phyloP scores from a whole-genome alignment of 176 grass and related monocot species.

The Tuctoria greenei region DNA sequence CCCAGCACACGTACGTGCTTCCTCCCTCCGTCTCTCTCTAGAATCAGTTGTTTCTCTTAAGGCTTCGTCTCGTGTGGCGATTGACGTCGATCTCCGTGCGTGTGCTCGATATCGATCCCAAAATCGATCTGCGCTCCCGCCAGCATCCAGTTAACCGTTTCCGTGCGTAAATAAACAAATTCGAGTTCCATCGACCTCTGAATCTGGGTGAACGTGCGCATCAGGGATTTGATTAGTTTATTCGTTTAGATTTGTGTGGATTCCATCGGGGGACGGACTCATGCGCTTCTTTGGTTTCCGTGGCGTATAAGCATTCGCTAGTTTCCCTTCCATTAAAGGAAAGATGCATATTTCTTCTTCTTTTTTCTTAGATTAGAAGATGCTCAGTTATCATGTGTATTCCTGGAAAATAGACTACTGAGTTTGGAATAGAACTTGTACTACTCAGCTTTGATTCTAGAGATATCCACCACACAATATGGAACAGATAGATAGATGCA shows the following conservation, averaged over 20 bases:
- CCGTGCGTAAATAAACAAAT: neutral
- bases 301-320: neutral
- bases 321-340: neutral
- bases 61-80: neutral
- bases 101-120: neutral
- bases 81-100: neutral
- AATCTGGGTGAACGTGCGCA: neutral
- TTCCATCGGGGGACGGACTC: neutral
- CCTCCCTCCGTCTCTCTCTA: neutral
- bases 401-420: neutral
- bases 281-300: neutral
- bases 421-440: slow-evolving; percentile 9
- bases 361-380: neutral
- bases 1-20: slow-evolving; percentile 78
- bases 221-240: neutral
- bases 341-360: neutral
- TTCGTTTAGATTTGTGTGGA: neutral
- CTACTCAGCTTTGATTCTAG: slow-evolving; percentile 32
- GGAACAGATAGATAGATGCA: neutral
- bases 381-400: neutral
- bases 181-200: neutral
- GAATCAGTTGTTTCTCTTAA: neutral
- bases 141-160: neutral
- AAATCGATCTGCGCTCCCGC: neutral
- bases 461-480: slow-evolving; percentile 19